phyloP scores from a whole-genome alignment of 805 yeast genomes.

The Myxozyma neglecta region DNA sequence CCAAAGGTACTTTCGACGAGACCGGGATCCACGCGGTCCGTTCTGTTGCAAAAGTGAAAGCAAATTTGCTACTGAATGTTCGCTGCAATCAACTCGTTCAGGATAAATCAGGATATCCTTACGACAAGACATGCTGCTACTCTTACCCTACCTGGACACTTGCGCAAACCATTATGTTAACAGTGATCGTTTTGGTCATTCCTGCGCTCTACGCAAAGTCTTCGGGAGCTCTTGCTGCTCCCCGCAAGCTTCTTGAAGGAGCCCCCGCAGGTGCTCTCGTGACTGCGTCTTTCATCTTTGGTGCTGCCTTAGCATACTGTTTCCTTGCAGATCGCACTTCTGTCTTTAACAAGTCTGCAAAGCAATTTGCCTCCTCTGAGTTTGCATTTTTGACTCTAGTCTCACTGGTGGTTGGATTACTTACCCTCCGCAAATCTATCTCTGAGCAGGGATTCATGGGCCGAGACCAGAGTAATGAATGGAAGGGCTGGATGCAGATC shows the following conservation, averaged over 20 bases:
- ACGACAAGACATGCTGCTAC: conserved; percentile 33
- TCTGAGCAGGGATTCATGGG: conserved; percentile 34
- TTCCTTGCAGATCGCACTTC: conserved; percentile 33
- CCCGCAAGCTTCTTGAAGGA: conserved; percentile 19
- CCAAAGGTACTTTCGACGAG: conserved; percentile 16
- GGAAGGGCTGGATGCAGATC: conserved; percentile 38
- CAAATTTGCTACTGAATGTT: conserved; percentile 30
- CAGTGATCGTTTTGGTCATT: conserved; percentile 4
- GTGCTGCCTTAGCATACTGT: conserved; percentile 27
- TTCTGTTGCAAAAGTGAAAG: conserved; percentile 28
- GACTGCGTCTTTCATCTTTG: conserved; percentile 25
- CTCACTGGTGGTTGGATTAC: conserved; percentile 12
- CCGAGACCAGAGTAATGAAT: conserved; percentile 35
- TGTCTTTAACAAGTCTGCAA: conserved; percentile 30
- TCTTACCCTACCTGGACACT: conserved; percentile 25
- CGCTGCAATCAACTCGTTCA: conserved; percentile 32
- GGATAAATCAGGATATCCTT: conserved; percentile 27
- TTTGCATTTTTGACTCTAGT: conserved; percentile 21
- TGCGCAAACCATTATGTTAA: conserved; percentile 15
- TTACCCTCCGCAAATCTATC: conserved; percentile 17
- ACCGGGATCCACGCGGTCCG: conserved; percentile 29
- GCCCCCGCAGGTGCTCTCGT: conserved; percentile 13
- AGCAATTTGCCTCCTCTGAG: conserved; percentile 27
- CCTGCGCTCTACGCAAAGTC: conserved; percentile 22
- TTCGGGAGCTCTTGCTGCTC: conserved; percentile 7